Evolutionary conservation across 140 eudicot species (phyloP).

Genomic region (Senecio squalidus): DNA sequence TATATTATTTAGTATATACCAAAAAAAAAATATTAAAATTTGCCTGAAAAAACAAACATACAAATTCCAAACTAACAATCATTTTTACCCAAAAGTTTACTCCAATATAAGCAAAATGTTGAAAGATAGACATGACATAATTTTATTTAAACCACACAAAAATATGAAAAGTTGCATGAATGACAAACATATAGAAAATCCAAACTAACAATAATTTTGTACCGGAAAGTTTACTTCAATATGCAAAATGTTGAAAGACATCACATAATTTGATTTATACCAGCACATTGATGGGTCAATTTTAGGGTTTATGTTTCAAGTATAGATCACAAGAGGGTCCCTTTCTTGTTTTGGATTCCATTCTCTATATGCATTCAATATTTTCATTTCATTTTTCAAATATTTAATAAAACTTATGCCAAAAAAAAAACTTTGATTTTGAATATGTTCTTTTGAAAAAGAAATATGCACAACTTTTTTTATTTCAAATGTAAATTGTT

Average conservation of each 20-base stretch:
- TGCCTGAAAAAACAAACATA: too few relatives aligned
- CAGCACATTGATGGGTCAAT: conserved; percentile 13
- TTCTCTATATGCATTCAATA: not conserved
- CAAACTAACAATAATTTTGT: conserved; percentile 7
- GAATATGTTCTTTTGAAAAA: not conserved
- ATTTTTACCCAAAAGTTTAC: too few relatives aligned
- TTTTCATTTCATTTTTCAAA: too few relatives aligned
- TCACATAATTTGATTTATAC: conserved; percentile 10
- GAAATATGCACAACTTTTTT: not conserved
- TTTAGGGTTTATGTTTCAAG: conserved; percentile 15
- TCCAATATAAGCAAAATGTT: too few relatives aligned
- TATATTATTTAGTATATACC: too few relatives aligned
- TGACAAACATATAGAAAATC: not conserved
- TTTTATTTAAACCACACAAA: too few relatives aligned
- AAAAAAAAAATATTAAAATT: too few relatives aligned
- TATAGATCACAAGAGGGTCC: conserved; percentile 17
- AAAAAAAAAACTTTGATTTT: not conserved
- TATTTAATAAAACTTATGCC: too few relatives aligned
- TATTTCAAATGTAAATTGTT: not conserved
- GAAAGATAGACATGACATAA: too few relatives aligned
- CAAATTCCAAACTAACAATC: too few relatives aligned
- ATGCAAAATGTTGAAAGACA: conserved; percentile 10
- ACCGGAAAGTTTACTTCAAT: conserved; percentile 1
- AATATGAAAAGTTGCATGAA: too few relatives aligned
- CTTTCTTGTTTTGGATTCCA: not conserved